phyloP scores from a whole-genome alignment of 2,329 filamentous ascomycete species.

The Cercospora sp. region DNA sequence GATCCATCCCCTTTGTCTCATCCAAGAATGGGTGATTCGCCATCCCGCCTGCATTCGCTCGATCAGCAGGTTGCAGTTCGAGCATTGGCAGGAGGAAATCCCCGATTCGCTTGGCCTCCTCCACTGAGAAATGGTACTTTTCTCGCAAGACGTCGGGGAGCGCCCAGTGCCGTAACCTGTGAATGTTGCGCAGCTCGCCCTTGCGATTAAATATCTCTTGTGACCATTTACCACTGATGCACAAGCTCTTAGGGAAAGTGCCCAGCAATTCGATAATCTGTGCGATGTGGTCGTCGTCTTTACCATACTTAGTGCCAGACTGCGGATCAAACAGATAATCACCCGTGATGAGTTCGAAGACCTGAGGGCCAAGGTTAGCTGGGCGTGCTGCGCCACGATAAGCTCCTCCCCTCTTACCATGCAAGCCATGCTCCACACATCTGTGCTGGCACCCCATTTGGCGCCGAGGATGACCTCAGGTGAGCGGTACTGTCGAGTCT shows the following conservation, averaged over 20 bases:
- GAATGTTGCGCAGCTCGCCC: constrained; percentile 95
- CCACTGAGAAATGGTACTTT: constrained; percentile 91
- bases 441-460: constrained; percentile 99
- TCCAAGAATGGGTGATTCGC: constrained; percentile 78
- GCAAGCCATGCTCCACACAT: constrained; percentile 98
- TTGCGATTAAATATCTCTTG: constrained; percentile 99
- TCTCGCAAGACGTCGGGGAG: constrained; percentile 88
- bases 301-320: constrained; percentile 97
- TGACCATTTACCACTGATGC: constrained; percentile 91
- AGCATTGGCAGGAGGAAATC: constrained; percentile 90
- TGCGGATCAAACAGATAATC: constrained; percentile 99
- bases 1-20: constrained; percentile 86
- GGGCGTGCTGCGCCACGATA: neutral
- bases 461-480: constrained; percentile 94
- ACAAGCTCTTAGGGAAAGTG: constrained; percentile 87
- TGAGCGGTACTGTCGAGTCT: constrained; percentile 94
- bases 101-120: constrained; percentile 75
- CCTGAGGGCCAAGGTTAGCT: constrained; percentile 55
- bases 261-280: constrained; percentile 98
- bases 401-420: constrained; percentile 67
- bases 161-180: constrained; percentile 93
- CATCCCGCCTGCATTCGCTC: constrained; percentile 97
- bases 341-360: constrained; percentile 95
- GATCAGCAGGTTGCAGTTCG: constrained; percentile 80
- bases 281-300: constrained; percentile 98